Evolutionary conservation across 495 filamentous ascomycete genomes (phyloP).

Genomic region (Penicillium crystallinum): DNA sequence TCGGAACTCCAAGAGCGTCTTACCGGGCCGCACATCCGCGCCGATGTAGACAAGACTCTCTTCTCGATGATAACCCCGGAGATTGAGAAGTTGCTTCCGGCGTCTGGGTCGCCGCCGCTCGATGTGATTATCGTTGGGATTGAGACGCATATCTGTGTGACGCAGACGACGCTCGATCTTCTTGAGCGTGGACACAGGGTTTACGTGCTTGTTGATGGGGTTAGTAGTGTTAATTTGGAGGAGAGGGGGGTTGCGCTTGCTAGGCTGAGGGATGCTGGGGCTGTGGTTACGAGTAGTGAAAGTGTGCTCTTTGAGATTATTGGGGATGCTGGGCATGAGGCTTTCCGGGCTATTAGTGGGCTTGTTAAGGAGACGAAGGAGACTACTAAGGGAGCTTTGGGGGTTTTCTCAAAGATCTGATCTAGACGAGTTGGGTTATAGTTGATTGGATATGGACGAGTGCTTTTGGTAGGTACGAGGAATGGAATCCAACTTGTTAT

Average conservation of each 20-base stretch:
- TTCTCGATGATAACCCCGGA: constrained; percentile 76
- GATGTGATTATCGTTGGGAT: constrained; percentile 65
- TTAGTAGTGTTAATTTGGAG: constrained; percentile 75
- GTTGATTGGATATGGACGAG: neutral
- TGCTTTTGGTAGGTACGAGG: neutral
- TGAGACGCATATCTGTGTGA: constrained; percentile 91
- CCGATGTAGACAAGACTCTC: constrained; percentile 73
- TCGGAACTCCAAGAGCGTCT: constrained; percentile 53
- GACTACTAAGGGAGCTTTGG: constrained; percentile 59
- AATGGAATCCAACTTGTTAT: neutral
- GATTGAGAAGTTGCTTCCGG: constrained; percentile 32
- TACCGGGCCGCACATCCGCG: constrained; percentile 37
- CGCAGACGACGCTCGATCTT: constrained; percentile 84
- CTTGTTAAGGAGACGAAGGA: constrained; percentile 73
- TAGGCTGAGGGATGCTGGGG: constrained; percentile 69
- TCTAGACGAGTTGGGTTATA: neutral
- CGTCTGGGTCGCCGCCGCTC: constrained; percentile 11
- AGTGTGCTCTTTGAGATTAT: constrained; percentile 88
- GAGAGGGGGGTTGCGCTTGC: constrained; percentile 77
- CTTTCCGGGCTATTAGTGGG: constrained; percentile 63
- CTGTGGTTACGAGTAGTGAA: constrained; percentile 81
- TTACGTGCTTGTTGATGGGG: constrained; percentile 87
- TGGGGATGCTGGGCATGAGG: constrained; percentile 72
- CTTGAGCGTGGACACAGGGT: constrained; percentile 69
- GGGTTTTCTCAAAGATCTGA: constrained; percentile 64